Base-by-base conservation (phyloP, 2,329 filamentous ascomycete genomes). In the Ophioceras dolichostomum region DNA sequence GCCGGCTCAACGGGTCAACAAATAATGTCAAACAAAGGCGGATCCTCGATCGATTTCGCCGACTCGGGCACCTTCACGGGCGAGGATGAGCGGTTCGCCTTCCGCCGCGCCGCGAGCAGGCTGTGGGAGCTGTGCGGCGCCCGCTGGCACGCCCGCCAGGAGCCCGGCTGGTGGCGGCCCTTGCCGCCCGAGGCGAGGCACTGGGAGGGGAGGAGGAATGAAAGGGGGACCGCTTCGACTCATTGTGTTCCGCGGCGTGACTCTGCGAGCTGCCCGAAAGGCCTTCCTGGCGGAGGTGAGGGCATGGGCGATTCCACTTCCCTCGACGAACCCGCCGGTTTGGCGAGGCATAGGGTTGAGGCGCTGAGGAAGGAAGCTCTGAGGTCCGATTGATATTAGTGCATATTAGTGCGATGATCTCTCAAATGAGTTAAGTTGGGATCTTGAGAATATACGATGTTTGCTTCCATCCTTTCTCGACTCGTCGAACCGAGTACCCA, bases 61-160 rank as follows among this genome's bases (percentile, higher is more conserved):
- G 76, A 79, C 44, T 70, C 78, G 1, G 62, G 67, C 10, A 75
- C 72, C 0, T 82, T 89, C 49, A 88, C 80, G 0, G 84, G 84
- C 10, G 81, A 88, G 52, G 84, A 89, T 53, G 83, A 89, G 55
- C 67, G 75, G 10, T 91, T 91, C 52, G 83, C 83, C 0, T 88
- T 86, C 47, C 84, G 84, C 56, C 68, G 84, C 18, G 84, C 83
- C 2, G 67, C 75, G 31, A 84, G 79, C 45, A 64, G 84, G n/a
- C 60, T 91, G 3, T 91, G 83, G 83, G 83, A 91, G 58, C 75
- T 91, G 52, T 89, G 83, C 54, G 75, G 81, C 14, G 65, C 64
- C 27, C 63, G 70, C 42, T 89, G 83, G 83, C 84, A 85, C 61
- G 67, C 67, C 3, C 60, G 81, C 33, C 62, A 59, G 4, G 71